Evolutionary conservation across 441 rosid species (phyloP).

Genomic region (Erysimum cheiri): DNA sequence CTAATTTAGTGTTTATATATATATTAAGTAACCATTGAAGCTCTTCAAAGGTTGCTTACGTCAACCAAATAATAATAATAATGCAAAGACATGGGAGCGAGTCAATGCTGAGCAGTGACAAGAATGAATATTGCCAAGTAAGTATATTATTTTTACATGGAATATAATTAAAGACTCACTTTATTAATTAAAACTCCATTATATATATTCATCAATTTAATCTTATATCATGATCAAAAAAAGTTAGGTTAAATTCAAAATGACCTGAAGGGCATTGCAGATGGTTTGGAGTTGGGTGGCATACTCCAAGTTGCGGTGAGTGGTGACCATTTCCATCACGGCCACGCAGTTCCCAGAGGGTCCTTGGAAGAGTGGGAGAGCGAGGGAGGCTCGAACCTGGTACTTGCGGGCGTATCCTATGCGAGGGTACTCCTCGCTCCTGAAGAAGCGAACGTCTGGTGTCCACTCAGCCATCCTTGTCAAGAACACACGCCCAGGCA

Average conservation of each 20-base stretch:
- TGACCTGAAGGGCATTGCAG: slow-evolving; percentile 78
- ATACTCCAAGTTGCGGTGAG: slow-evolving; percentile 60
- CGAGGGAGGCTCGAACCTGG: slow-evolving; percentile 64
- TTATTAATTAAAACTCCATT: too few relatives aligned
- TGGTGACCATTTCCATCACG: slow-evolving; percentile 82
- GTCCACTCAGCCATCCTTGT: slow-evolving; percentile 78
- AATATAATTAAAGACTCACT: slow-evolving; percentile 12
- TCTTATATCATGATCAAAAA: too few relatives aligned
- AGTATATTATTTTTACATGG: background rate
- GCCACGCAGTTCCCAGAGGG: slow-evolving; percentile 72
- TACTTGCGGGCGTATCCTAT: slow-evolving; percentile 56
- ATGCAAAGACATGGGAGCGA: slow-evolving; percentile 43
- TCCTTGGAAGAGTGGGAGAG: slow-evolving; percentile 64
- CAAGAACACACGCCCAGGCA: slow-evolving; percentile 78
- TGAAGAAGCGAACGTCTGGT: slow-evolving; percentile 78
- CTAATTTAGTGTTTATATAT: too few relatives aligned
- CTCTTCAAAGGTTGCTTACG: slow-evolving; percentile 53
- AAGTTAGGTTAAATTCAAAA: slow-evolving; percentile 2
- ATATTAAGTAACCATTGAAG: too few relatives aligned
- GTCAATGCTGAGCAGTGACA: slow-evolving; percentile 53
- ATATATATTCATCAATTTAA: too few relatives aligned
- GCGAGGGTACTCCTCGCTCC: slow-evolving; percentile 67
- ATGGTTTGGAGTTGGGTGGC: slow-evolving; percentile 69
- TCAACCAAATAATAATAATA: slow-evolving; percentile 27
- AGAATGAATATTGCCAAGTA: slow-evolving; percentile 38